Percentiles rank a stretch among this genome's conserved stretches.
Evolutionary conservation across 2,329 filamentous ascomycete species (phyloP).

Genomic region (Neofusicoccum ribis): DNA sequence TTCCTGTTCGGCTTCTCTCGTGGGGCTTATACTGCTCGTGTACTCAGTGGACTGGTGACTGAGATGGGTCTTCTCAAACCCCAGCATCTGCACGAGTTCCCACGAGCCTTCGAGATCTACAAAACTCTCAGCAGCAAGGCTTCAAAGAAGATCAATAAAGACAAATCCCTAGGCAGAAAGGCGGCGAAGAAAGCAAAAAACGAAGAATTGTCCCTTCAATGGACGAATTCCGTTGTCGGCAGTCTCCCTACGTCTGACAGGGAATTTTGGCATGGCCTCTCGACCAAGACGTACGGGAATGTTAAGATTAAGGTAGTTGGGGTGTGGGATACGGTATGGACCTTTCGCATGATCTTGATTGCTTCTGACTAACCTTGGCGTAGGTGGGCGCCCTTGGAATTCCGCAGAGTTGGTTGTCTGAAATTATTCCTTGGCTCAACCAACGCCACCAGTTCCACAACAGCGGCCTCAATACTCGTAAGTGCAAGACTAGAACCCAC

Average conservation of each 20-base stretch:
- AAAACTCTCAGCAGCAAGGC: no score
- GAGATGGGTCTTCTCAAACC: conserved; percentile 51
- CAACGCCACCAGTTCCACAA: conserved; percentile 17
- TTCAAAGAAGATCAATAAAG: no score
- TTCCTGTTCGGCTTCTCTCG: conserved; percentile 49
- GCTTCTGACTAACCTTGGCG: conserved; percentile 20
- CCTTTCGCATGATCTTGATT: no score
- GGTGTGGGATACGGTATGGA: conserved; percentile 51
- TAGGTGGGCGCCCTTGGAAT: conserved; percentile 22
- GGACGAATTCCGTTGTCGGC: no score
- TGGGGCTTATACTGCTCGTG: conserved; percentile 45
- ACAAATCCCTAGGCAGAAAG: no score
- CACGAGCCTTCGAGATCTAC: conserved; percentile 33
- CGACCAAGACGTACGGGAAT: not conserved
- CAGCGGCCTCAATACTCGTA: not conserved
- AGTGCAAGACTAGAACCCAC: not conserved
- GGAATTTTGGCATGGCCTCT: not conserved
- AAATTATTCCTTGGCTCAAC: conserved; percentile 16
- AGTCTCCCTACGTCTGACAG: not conserved
- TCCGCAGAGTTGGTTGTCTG: not conserved
- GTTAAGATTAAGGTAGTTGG: conserved; percentile 44
- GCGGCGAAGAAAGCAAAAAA: no score
- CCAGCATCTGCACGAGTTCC: conserved; percentile 48
- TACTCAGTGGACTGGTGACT: conserved; percentile 45
- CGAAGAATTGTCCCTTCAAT: no score